Conservation (phyloP, 2,329 filamentous ascomycete genomes). For the Phyllosticta capitalensis region DNA sequence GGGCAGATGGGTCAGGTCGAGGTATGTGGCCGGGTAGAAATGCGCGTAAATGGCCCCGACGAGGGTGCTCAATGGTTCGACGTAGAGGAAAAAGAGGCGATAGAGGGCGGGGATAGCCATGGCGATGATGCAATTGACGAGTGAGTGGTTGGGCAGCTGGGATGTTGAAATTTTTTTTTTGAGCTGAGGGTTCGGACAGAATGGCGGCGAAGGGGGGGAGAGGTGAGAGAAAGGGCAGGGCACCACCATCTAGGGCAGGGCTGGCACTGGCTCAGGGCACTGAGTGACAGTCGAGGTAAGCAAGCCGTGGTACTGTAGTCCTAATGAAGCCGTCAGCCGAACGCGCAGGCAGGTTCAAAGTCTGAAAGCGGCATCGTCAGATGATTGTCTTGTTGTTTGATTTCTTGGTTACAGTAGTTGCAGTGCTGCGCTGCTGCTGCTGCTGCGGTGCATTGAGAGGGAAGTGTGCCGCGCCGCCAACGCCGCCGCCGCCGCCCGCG, state of each 20-base stretch:
- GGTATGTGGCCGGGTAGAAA: slow-evolving; percentile 47
- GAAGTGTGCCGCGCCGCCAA: too few species aligned
- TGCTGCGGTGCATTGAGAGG: too few species aligned
- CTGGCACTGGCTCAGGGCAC: too few species aligned
- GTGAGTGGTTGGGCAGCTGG: neutral
- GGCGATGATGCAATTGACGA: neutral
- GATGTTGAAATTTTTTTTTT: neutral
- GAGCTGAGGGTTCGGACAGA: neutral
- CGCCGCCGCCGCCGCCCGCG: too few species aligned
- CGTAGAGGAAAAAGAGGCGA: slow-evolving; percentile 62
- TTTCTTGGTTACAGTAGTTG: too few species aligned
- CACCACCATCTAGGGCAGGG: too few species aligned
- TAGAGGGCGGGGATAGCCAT: slow-evolving; percentile 47
- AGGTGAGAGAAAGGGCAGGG: neutral
- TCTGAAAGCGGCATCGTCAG: neutral
- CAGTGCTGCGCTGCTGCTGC: neutral
- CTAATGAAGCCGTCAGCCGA: too few species aligned
- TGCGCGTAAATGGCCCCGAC: slow-evolving; percentile 45
- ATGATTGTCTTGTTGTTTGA: neutral
- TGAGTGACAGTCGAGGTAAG: too few species aligned
- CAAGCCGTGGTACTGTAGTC: too few species aligned
- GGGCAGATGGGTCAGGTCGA: slow-evolving; percentile 50
- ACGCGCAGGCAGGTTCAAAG: neutral
- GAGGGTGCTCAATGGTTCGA: slow-evolving; percentile 53
- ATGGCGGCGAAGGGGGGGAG: neutral